A percentile compares a stretch with the other conserved stretches of the same genome.
Conservation (phyloP, 805 yeast species). For the Hanseniaspora guilliermondii region DNA sequence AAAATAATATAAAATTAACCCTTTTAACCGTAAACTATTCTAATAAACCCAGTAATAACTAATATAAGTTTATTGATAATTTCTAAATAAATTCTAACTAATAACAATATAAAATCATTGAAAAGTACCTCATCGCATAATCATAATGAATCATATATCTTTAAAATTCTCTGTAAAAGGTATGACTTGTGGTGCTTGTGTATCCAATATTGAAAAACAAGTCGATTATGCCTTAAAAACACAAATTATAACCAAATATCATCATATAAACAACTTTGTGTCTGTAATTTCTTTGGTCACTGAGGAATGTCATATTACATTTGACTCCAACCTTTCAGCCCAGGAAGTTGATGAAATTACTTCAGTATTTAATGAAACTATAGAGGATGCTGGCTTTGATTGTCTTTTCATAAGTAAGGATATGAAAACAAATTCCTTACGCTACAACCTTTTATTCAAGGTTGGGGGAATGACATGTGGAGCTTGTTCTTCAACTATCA, state of each 20-base stretch:
- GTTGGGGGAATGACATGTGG: conserved; percentile 83
- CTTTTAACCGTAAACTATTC: too few relatives aligned
- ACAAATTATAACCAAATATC: not conserved
- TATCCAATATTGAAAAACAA: conserved; percentile 50
- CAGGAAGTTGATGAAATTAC: conserved; percentile 35
- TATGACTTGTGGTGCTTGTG: conserved; percentile 89
- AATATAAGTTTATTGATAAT: too few relatives aligned
- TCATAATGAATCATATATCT: not conserved
- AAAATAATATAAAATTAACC: too few relatives aligned
- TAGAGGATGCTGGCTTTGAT: conserved; percentile 74
- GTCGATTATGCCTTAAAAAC: conserved; percentile 38
- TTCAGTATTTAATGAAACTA: conserved; percentile 55
- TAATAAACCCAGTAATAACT: too few relatives aligned
- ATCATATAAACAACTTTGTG: not conserved
- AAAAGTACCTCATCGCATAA: not conserved
- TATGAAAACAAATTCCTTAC: conserved; percentile 21
- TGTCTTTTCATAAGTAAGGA: conserved; percentile 30
- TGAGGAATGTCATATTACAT: conserved; percentile 44
- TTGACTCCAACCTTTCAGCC: conserved; percentile 15
- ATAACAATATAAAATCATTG: too few relatives aligned
- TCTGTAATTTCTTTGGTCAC: conserved; percentile 37
- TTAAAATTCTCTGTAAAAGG: conserved; percentile 34
- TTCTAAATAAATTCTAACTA: not conserved
- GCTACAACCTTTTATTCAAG: not conserved
- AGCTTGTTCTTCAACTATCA: conserved; percentile 62